These are phyloP conservation scores for Claviceps citrina DNA, from an alignment of 2,329 filamentous ascomycete genomes.

Conservation along the genomic window DNA sequence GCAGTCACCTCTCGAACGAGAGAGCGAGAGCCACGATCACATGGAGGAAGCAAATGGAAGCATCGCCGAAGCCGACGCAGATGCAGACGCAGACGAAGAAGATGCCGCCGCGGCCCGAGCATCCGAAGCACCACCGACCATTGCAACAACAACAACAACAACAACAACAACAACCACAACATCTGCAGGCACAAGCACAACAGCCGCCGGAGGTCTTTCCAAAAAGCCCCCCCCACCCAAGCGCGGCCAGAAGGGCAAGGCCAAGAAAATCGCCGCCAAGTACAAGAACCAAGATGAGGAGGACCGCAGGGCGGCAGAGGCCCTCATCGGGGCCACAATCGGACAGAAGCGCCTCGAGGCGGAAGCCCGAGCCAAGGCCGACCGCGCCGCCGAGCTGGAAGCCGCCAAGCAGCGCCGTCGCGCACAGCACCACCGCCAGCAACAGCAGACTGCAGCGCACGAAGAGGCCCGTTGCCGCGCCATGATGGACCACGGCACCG, in stretches of 20 bases:
- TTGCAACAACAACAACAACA: neutral
- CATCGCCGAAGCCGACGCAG: neutral
- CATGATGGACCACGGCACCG: conserved; percentile 43
- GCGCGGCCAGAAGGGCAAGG: conserved; percentile 67
- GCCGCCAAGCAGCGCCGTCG: conserved; percentile 60
- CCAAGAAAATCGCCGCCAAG: conserved; percentile 75
- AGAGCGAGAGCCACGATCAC: neutral
- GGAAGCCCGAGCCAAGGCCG: conserved; percentile 52
- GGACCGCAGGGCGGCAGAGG: conserved; percentile 69
- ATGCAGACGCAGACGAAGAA: conserved; percentile 6
- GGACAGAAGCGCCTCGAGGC: conserved; percentile 54
- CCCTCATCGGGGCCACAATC: conserved; percentile 63
- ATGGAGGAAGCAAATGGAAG: neutral
- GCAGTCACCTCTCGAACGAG: conserved; percentile 3
- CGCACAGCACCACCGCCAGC: conserved; percentile 64
- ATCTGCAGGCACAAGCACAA: too few relatives aligned
- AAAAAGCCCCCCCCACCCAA: conserved; percentile 32
- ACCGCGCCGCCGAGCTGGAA: conserved; percentile 49
- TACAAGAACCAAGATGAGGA: conserved; percentile 93
- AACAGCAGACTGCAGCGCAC: conserved; percentile 59
- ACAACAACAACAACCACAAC: too few relatives aligned
- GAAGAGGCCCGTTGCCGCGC: conserved; percentile 51
- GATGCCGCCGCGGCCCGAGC: conserved; percentile 7
- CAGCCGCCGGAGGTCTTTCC: too few relatives aligned
- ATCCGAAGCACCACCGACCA: conserved; percentile 9